These are phyloP conservation scores for Miamiensis avidus DNA, from an alignment of 169 alveolate species.

Conservation along the genomic window DNA sequence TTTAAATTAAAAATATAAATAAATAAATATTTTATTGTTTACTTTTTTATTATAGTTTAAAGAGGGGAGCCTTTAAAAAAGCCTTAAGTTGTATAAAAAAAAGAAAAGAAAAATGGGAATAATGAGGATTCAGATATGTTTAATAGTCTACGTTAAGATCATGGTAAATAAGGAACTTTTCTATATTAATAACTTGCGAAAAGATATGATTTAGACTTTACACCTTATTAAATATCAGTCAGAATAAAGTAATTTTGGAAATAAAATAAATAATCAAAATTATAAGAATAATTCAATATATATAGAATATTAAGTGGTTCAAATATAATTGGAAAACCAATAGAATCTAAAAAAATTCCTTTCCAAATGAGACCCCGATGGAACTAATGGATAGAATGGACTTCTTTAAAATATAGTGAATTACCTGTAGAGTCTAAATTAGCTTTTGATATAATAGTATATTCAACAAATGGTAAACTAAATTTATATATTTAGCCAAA, in stretches of 20 bases:
- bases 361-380: constrained; percentile 19
- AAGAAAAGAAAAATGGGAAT: constrained; percentile 1
- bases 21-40: too few relatives aligned
- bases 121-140: neutral
- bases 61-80: neutral
- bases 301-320: constrained; percentile 24
- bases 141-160: constrained; percentile 18
- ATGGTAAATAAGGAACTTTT: constrained; percentile 25
- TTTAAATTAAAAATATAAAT: too few relatives aligned
- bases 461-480: constrained; percentile 23
- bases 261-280: too few relatives aligned
- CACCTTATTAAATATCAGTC: constrained; percentile 36
- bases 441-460: constrained; percentile 32
- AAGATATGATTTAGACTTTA: constrained; percentile 31
- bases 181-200: constrained; percentile 17
- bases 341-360: constrained; percentile 32
- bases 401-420: constrained; percentile 21
- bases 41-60: neutral
- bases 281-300: too few relatives aligned
- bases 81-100: constrained; percentile 5
- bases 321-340: constrained; percentile 10
- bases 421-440: constrained; percentile 39
- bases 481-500: too few relatives aligned
- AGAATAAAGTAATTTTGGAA: neutral
- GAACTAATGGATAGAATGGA: constrained; percentile 16